A percentile compares a stretch with the other conserved stretches of the same genome.
phyloP scores from a whole-genome alignment of 176 grass and related monocot genomes.

The Aegilops umbellulata region DNA sequence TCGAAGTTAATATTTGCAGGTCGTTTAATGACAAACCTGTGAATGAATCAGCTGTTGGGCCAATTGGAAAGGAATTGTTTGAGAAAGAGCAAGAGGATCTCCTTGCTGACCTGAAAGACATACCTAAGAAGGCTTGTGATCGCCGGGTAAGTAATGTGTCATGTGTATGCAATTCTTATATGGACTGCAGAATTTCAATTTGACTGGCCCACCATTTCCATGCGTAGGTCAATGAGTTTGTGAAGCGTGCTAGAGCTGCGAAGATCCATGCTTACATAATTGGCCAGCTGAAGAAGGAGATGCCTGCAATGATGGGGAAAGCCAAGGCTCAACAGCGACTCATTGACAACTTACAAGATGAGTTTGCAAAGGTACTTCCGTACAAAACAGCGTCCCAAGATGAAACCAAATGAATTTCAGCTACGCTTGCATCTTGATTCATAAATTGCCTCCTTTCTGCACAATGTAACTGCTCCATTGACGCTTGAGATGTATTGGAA shows the following conservation, averaged over 20 bases:
- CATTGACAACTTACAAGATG: conserved; percentile 61
- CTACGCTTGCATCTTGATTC: background rate
- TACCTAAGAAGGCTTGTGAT: conserved; percentile 95
- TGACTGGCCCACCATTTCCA: background rate
- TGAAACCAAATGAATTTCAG: background rate
- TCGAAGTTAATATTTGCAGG: conserved; percentile 36
- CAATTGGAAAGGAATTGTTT: conserved; percentile 85
- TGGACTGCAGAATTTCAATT: background rate
- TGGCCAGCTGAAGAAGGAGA: conserved; percentile 80
- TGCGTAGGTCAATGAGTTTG: conserved; percentile 79
- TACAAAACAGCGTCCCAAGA: too few relatives aligned
- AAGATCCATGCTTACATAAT: conserved; percentile 93
- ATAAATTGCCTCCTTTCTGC: background rate
- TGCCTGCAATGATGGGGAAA: conserved; percentile 92
- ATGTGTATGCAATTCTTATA: background rate
- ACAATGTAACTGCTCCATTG: background rate
- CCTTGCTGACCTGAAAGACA: conserved; percentile 82
- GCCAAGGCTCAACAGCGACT: conserved; percentile 90
- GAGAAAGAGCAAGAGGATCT: conserved; percentile 93
- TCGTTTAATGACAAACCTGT: conserved; percentile 95
- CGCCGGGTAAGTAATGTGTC: conserved; percentile 46
- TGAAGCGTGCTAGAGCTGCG: conserved; percentile 85
- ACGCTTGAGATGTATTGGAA: background rate
- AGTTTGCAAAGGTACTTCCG: conserved; percentile 78
- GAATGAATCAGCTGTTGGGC: conserved; percentile 65